Base-by-base conservation (phyloP, 106 monocot genomes). In the Triglochin maritima region DNA sequence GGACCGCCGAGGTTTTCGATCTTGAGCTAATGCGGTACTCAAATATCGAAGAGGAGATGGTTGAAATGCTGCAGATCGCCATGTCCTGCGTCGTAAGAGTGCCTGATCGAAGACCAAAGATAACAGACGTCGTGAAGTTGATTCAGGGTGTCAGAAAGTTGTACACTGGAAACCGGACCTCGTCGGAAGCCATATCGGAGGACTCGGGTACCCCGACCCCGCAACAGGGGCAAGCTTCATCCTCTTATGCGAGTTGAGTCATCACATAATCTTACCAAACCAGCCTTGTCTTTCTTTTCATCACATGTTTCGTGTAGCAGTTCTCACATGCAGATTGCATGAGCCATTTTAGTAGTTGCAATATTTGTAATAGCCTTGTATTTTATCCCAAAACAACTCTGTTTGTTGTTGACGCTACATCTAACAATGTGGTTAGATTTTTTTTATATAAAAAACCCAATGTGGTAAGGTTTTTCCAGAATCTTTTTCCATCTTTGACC, bases 1-100 rank as follows among this genome's bases (percentile, higher is more conserved):
- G 92, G 92, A 92, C 92, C 3, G 92, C 81, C 0, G 92, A 92
- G 72, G 92, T 92, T 56, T 92, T 92, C 46, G 92, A 92, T 51
- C 64, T 70, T 46, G 85, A 85, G 63, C 72, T 92, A 49, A 79
- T 87, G 87, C 70, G 83, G 64, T 79, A 80, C 50, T 74, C 66
- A 3, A 79, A 81, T 66, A 74, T 77, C 2, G 92, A 87, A 67
- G 92, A 87, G 74, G 87, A 85, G 53, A 64, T 92, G 87, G 87
- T 92, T 54, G 80, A 82, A 77, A 69, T 85, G 79, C 77, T 92
- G 15, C 82, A 85, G 79, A 76, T 92, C 46, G 87, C 85, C 2
- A 87, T 92, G 92, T 69, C 81, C 11, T 92, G 92, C 57, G 92
- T 87, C 0, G 76, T 67, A 7, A 72, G 53, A 54, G 63, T 73